Evolutionary conservation across 2,329 filamentous ascomycete genomes (phyloP), one percentile per base, ranked within the genome.

Genomic region (Hypoxylon sp.): DNA sequence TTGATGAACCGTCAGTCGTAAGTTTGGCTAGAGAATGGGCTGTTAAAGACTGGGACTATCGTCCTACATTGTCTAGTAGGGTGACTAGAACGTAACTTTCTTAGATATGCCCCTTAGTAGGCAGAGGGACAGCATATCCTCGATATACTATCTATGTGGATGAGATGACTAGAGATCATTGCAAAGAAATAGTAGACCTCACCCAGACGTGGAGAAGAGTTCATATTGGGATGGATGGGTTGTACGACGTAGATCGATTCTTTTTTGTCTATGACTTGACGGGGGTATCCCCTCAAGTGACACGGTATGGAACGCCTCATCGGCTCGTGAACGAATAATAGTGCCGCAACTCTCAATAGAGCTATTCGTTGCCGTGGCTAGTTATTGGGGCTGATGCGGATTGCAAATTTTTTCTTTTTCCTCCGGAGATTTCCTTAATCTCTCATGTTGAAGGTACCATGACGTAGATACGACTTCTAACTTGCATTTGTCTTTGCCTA

Each of bases 381-480:
- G 25, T 58, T 19, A 30, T 28, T 49, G 55, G 21, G 55, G 55
- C 41, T 48, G 53, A 38, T 48, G 53, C 19, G 17, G 10, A 11
- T 10, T 21, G 30, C 43, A 28, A 38, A 38, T 21, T 14, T 49
- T 43, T 50, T 11, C 25, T 55, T 13, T 43, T 45, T 57, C 38
- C 53, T 46, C 48, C 49, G 53, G 53, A 34, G 3, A 43, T 14
- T 55, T 56, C 25, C 41, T 59, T 53, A 43, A 50, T 52, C 32
- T 38, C 49, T 17, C 28, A 36, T 50, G 43, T 25, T 51, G 14
- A 55, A 65, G 34, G 52, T n/a, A n/a, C 30, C 23, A 59, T 62
- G 65, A 68, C 57, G 61, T 60, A 62, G 46, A 30, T 48, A 46
- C 21, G 43, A 48, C 41, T 38, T 19, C 38, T 21, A 50, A 14